Evolutionary conservation across 345 rosid genomes (phyloP).

Genomic region (Hypericum androsaemum): DNA sequence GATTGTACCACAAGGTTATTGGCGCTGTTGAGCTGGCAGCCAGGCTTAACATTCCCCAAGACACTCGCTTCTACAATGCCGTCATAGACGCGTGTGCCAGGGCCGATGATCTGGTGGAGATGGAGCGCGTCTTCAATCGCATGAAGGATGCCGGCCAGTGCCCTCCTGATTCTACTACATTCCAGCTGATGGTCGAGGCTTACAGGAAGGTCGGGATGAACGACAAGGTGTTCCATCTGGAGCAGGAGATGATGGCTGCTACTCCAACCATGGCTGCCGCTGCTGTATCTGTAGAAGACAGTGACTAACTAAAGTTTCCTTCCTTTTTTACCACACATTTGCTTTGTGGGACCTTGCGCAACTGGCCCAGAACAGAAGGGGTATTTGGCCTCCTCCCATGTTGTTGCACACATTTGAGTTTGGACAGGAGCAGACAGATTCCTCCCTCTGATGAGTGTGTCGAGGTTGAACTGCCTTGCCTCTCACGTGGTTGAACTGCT

Average conservation of each 20-base stretch:
- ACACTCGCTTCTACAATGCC: conserved; percentile 54
- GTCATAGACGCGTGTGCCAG: conserved; percentile 66
- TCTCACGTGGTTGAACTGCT: too few relatives aligned
- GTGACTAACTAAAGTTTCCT: too few relatives aligned
- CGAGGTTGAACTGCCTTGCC: too few relatives aligned
- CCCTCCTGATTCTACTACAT: conserved; percentile 45
- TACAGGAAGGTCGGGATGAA: conserved; percentile 68
- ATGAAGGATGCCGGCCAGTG: conserved; percentile 63
- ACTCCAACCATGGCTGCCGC: too few relatives aligned
- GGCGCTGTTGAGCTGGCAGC: conserved; percentile 59
- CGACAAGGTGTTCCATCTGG: conserved; percentile 68
- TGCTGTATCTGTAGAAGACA: too few relatives aligned
- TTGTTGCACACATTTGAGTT: too few relatives aligned
- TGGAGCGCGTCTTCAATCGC: conserved; percentile 72
- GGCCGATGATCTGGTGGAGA: conserved; percentile 79
- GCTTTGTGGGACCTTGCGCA: too few relatives aligned
- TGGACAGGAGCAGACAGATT: too few relatives aligned
- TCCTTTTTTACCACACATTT: too few relatives aligned
- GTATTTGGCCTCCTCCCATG: too few relatives aligned
- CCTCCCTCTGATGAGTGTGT: too few relatives aligned
- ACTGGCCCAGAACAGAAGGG: too few relatives aligned
- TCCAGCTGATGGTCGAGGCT: conserved; percentile 61
- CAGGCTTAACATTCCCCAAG: conserved; percentile 67
- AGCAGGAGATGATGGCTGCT: conserved; percentile 33
- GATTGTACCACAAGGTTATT: conserved; percentile 73